These are phyloP conservation scores for Cronartium quercuum DNA, from an alignment of 1,284 basidiomycete genomes.

Conservation along the genomic window DNA sequence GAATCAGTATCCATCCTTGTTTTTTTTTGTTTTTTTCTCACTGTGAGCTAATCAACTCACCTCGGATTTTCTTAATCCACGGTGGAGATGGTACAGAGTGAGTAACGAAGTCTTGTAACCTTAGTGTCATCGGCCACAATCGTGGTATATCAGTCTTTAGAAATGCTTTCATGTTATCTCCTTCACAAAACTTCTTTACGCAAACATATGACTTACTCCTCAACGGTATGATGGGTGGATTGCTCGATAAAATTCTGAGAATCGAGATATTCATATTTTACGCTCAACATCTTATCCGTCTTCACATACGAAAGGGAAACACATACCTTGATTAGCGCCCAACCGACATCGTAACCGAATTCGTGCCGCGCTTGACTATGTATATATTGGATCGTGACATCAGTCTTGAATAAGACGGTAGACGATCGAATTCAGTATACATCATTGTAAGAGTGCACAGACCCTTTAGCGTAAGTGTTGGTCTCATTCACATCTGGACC, in stretches of 20 bases:
- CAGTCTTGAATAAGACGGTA: neutral
- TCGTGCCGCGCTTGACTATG: neutral
- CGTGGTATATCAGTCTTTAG: no score
- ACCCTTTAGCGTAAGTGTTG: neutral
- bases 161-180: no score
- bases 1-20: neutral
- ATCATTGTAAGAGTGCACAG: neutral
- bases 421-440: no score
- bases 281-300: neutral
- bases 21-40: no score
- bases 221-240: neutral
- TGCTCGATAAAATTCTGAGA: neutral
- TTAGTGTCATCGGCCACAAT: no score
- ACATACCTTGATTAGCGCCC: neutral
- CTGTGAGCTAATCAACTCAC: no score
- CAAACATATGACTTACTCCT: no score
- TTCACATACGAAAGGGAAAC: neutral
- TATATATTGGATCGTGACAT: neutral
- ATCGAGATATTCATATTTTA: neutral
- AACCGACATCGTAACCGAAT: neutral
- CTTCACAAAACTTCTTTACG: no score
- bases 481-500: neutral
- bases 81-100: neutral
- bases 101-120: neutral
- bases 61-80: neutral